These are phyloP conservation scores for Xylariaceae sp. DNA, from an alignment of 2,329 filamentous ascomycete species.

Conservation along the genomic window DNA sequence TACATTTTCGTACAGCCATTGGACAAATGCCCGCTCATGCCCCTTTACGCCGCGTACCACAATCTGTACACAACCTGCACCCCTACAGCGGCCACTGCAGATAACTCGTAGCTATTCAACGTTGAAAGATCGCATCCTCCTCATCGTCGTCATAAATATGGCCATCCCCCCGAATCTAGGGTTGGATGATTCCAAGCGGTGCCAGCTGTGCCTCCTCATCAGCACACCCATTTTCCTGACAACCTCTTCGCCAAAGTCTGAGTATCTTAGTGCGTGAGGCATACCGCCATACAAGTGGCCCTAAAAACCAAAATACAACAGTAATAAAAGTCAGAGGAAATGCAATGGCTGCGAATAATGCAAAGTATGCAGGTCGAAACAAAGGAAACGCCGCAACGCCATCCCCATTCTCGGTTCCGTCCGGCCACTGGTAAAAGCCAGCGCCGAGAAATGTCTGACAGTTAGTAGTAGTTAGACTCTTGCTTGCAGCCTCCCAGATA, in stretches of 20 bases:
- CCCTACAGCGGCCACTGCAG: too few relatives aligned
- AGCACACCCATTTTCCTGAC: neutral
- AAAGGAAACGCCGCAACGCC: neutral
- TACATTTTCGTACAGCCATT: too few relatives aligned
- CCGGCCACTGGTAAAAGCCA: constrained; percentile 10
- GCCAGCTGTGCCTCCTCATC: neutral
- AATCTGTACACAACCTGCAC: too few relatives aligned
- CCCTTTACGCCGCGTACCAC: too few relatives aligned
- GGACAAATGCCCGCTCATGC: too few relatives aligned
- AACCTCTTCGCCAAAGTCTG: neutral
- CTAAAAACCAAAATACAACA: neutral
- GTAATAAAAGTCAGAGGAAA: neutral
- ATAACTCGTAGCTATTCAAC: too few relatives aligned
- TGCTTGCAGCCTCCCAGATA: neutral
- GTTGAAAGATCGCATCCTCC: too few relatives aligned
- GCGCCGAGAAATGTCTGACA: constrained; percentile 12
- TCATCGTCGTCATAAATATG: too few relatives aligned
- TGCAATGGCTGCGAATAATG: constrained; percentile 2
- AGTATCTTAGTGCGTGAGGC: neutral
- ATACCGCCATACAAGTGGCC: neutral
- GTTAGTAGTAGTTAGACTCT: constrained; percentile 1
- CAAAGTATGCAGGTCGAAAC: constrained; percentile 1
- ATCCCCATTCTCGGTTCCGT: neutral
- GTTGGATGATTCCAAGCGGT: neutral
- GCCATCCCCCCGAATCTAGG: too few relatives aligned